These are phyloP conservation scores for Hypsizygus marmoreus DNA, from an alignment of 768 basidiomycete genomes.

Conservation along the genomic window DNA sequence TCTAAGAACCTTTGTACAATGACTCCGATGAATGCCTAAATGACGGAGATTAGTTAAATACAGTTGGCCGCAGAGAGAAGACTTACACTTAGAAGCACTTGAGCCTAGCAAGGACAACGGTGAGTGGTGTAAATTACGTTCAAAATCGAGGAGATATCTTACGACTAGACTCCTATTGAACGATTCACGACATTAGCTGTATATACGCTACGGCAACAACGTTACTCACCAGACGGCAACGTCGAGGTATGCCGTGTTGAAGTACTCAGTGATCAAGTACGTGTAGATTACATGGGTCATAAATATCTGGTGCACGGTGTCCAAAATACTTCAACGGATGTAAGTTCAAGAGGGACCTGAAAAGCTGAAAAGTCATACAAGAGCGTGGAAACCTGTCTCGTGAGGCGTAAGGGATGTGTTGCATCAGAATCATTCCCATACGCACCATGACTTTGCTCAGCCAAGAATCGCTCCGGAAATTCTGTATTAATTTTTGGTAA, in stretches of 20 bases:
- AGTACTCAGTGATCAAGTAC: slow-evolving; percentile 10
- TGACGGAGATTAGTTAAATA: not conserved
- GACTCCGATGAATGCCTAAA: slow-evolving; percentile 7
- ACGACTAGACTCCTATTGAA: slow-evolving; percentile 10
- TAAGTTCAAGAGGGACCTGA: not conserved
- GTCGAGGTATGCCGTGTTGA: slow-evolving; percentile 8
- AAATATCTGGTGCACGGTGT: slow-evolving; percentile 13
- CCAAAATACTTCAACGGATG: slow-evolving; percentile 3
- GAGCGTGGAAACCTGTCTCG: slow-evolving; percentile 4
- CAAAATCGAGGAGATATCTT: not conserved
- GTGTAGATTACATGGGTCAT: slow-evolving; percentile 7
- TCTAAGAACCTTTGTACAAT: slow-evolving; percentile 8
- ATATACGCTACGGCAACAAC: not conserved
- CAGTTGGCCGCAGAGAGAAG: not conserved
- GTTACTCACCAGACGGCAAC: slow-evolving; percentile 8
- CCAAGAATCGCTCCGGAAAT: slow-evolving; percentile 10
- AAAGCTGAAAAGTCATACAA: not conserved
- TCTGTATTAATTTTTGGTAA: not conserved
- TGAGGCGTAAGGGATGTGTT: not conserved
- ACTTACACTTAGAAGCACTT: slow-evolving; percentile 7
- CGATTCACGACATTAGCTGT: not conserved
- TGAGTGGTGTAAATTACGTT: not conserved
- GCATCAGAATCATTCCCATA: not conserved
- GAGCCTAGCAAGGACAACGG: not conserved
- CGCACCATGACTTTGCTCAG: slow-evolving; percentile 10